phyloP scores from a whole-genome alignment of 1,139 yeast species.

The Pichia sp. region DNA sequence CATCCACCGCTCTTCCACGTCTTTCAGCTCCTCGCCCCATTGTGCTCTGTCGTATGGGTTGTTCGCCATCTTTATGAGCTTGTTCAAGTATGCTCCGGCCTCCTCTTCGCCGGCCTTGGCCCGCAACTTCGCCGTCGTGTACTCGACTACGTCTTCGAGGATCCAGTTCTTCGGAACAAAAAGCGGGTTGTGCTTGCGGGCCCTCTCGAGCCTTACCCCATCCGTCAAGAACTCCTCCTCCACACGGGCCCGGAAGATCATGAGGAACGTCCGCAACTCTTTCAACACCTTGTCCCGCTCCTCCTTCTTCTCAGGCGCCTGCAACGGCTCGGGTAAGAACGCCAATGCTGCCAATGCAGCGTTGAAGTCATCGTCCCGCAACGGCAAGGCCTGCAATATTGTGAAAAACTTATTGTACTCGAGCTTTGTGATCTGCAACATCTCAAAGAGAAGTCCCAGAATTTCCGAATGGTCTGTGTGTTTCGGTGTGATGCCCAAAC shows the following conservation, averaged over 20 bases:
- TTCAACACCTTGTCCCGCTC: constrained; percentile 36
- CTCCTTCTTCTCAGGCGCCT: constrained; percentile 29
- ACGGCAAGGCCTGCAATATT: constrained; percentile 45
- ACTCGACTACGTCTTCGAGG: constrained; percentile 71
- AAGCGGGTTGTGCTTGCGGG: constrained; percentile 60
- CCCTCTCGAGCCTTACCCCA: constrained; percentile 37
- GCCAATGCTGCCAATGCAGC: constrained; percentile 24
- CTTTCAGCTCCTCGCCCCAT: constrained; percentile 65
- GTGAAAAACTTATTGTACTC: constrained; percentile 82
- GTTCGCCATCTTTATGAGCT: constrained; percentile 57
- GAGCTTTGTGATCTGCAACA: constrained; percentile 56
- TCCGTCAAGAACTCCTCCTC: constrained; percentile 36
- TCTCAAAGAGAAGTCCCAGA: constrained; percentile 59
- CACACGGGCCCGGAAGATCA: constrained; percentile 39
- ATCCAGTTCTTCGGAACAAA: constrained; percentile 87
- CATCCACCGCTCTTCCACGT: constrained; percentile 54
- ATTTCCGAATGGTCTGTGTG: constrained; percentile 47
- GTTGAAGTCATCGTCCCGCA: constrained; percentile 34
- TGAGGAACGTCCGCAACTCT: constrained; percentile 41
- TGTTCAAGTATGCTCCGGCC: constrained; percentile 40
- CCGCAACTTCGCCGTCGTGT: constrained; percentile 28
- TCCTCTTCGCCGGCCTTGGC: constrained; percentile 34
- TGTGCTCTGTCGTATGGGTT: constrained; percentile 54
- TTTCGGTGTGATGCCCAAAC: constrained; percentile 60
- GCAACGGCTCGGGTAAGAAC: constrained; percentile 28